Evolutionary conservation across 2,329 filamentous ascomycete species (phyloP).

Genomic region (Raffaelea arxii): DNA sequence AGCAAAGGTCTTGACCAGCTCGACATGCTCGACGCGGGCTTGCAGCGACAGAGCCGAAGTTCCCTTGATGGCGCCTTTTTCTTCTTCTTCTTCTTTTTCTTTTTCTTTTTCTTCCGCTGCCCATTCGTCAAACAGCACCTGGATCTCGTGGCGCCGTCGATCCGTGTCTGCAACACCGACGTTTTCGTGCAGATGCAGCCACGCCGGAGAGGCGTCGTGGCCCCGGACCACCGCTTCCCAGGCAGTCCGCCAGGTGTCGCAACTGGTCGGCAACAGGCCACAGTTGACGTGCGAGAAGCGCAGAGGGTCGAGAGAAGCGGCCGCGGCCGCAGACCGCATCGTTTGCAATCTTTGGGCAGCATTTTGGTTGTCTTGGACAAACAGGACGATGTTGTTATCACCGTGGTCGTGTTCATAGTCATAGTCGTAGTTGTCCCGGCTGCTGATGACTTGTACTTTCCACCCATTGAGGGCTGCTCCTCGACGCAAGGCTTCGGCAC

Average conservation of each 20-base stretch:
- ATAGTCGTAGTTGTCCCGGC: slow-evolving; percentile 26
- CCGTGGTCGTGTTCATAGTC: too few relatives aligned
- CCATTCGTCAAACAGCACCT: slow-evolving; percentile 34
- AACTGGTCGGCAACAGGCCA: slow-evolving; percentile 51
- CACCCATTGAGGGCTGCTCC: slow-evolving; percentile 65
- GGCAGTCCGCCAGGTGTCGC: slow-evolving; percentile 41
- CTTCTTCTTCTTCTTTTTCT: not conserved
- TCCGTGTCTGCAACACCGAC: slow-evolving; percentile 46
- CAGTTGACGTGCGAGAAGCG: slow-evolving; percentile 52
- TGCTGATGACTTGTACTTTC: slow-evolving; percentile 44
- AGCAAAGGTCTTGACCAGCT: slow-evolving; percentile 60
- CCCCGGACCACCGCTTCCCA: slow-evolving; percentile 21
- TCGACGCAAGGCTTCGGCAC: slow-evolving; percentile 68
- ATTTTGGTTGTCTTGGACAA: slow-evolving; percentile 56
- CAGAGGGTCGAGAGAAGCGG: slow-evolving; percentile 12
- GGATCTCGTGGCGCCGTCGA: slow-evolving; percentile 34
- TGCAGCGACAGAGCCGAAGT: not conserved
- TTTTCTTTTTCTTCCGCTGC: not conserved
- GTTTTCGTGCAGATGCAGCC: slow-evolving; percentile 60
- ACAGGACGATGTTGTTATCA: slow-evolving; percentile 44
- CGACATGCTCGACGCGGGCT: slow-evolving; percentile 41
- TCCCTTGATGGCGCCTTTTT: not conserved
- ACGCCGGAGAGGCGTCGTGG: slow-evolving; percentile 21
- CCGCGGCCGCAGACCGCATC: slow-evolving; percentile 24
- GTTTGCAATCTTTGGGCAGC: slow-evolving; percentile 34